Conservation (phyloP, 1,284 basidiomycete genomes). For the Heterobasidion irregulare region DNA sequence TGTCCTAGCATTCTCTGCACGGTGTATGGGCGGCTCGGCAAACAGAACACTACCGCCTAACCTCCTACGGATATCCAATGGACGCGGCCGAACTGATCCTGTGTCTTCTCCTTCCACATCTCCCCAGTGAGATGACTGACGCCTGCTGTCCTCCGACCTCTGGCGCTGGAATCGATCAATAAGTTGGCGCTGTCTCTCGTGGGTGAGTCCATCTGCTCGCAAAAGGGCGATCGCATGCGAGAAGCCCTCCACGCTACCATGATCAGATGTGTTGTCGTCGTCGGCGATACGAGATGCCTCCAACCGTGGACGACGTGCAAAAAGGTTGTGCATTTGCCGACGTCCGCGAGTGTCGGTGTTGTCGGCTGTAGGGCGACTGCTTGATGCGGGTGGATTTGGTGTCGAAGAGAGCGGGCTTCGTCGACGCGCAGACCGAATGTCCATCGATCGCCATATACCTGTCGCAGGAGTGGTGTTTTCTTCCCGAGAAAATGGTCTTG, state of each 20-base stretch:
- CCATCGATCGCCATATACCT: too few species aligned
- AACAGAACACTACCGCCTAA: not conserved
- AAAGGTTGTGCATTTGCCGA: constrained; percentile 2
- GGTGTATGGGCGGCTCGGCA: too few species aligned
- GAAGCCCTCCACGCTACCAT: constrained; percentile 1
- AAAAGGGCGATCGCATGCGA: constrained; percentile 5
- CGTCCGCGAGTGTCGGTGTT: not conserved
- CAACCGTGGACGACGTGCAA: not conserved
- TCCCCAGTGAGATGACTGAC: constrained; percentile 1
- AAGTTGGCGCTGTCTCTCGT: constrained; percentile 14
- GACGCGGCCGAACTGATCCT: not conserved
- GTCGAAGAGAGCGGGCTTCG: not conserved
- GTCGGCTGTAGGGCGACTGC: not conserved
- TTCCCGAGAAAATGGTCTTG: too few species aligned
- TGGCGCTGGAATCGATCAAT: constrained; percentile 12
- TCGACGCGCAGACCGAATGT: not conserved
- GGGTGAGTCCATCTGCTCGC: constrained; percentile 14
- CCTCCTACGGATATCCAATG: not conserved
- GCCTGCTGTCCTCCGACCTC: constrained; percentile 2
- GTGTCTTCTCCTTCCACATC: not conserved
- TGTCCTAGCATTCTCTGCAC: too few species aligned
- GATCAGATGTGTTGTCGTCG: not conserved
- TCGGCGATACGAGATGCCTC: constrained; percentile 1
- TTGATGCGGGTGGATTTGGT: not conserved
- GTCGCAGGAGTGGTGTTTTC: too few species aligned